Conservation (phyloP, 352 stramenopile species). For the Pythium dissotocum region DNA sequence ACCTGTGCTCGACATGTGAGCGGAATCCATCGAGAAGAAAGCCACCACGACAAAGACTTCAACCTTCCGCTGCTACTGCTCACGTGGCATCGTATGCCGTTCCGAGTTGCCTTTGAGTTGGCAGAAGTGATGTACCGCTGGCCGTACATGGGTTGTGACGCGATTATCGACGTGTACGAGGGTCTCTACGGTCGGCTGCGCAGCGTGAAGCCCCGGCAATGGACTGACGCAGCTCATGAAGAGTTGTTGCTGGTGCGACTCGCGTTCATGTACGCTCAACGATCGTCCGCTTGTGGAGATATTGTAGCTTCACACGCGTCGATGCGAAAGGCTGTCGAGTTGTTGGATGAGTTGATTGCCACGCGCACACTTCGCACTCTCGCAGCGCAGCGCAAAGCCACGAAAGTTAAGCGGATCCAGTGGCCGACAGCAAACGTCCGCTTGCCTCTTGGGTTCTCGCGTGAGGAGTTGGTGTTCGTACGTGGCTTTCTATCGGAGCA, state of each 20-base stretch:
- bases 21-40: background rate
- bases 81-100: conserved; percentile 60
- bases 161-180: conserved; percentile 51
- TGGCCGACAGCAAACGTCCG: conserved; percentile 14
- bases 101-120: conserved; percentile 62
- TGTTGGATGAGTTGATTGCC: conserved; percentile 25
- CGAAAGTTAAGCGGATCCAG: conserved; percentile 11
- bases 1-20: background rate
- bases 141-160: conserved; percentile 8
- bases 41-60: background rate
- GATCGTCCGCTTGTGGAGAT: conserved; percentile 20
- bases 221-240: conserved; percentile 43
- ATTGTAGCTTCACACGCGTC: conserved; percentile 6
- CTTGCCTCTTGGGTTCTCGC: conserved; percentile 18
- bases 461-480: conserved; percentile 20
- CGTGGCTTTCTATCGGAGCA: conserved; percentile 23
- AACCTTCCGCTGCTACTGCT: conserved; percentile 34
- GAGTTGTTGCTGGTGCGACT: conserved; percentile 55
- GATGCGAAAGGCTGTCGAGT: conserved; percentile 14
- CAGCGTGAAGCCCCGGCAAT: conserved; percentile 29
- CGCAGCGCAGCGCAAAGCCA: background rate
- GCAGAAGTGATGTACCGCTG: conserved; percentile 56
- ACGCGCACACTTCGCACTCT: conserved; percentile 12
- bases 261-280: conserved; percentile 50
- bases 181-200: conserved; percentile 56